A percentile compares a stretch with the other conserved stretches of the same genome.
phyloP scores from a whole-genome alignment of 345 rosid species.

The Eucalyptus marginata region DNA sequence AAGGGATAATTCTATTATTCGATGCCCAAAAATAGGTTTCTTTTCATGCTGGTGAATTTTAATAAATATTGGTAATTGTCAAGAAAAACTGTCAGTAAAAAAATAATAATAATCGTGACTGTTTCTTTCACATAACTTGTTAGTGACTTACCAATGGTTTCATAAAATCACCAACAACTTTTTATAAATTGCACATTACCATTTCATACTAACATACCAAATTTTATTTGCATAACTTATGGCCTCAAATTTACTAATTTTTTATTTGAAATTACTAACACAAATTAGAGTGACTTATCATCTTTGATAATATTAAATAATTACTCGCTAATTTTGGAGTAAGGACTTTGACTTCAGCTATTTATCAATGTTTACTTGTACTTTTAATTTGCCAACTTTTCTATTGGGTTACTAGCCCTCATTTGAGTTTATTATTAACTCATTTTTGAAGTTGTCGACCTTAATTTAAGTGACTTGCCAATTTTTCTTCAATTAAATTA shows the following conservation, averaged over 20 bases:
- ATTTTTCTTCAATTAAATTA: background rate
- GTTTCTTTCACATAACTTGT: background rate
- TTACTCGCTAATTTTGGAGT: background rate
- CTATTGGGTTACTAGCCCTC: fast-evolving
- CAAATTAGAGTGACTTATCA: background rate
- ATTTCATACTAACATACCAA: fast-evolving
- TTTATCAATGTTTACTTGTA: background rate
- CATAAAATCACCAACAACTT: fast-evolving
- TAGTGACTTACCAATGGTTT: background rate
- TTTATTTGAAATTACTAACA: fast-evolving
- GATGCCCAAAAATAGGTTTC: background rate
- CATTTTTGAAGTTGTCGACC: background rate
- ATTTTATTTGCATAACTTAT: background rate
- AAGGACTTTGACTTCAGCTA: fast-evolving
- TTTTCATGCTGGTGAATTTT: background rate
- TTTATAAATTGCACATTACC: background rate
- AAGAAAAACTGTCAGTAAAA: fast-evolving
- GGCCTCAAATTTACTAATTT: background rate
- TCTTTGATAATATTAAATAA: background rate
- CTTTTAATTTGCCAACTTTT: background rate
- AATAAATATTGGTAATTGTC: background rate
- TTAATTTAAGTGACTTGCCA: fast-evolving
- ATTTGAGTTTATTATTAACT: background rate
- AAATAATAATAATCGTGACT: background rate
- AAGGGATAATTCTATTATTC: background rate